Evolutionary conservation across 345 rosid genomes (phyloP), one percentile per base, ranked within the genome.

Genomic region (Geranium brycei): DNA sequence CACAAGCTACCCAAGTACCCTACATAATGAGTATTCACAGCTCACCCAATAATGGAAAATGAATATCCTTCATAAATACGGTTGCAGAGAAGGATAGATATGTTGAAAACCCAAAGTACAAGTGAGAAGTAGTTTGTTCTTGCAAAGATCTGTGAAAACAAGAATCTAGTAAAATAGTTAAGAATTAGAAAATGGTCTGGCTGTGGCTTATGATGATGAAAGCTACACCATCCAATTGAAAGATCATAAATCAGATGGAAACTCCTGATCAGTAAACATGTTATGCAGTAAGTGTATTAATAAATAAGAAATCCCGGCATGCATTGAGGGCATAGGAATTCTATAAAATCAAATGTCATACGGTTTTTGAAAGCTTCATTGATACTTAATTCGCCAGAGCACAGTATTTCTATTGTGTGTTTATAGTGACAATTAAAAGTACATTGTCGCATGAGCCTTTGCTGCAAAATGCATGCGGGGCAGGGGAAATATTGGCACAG

Each of bases 31-130:
- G 38, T 30, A 56, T 71, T 17, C 11, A 47, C n/a, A 73, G 76
- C 98, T 83, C 70, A 89, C 98, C 98, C 93, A 17, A 87, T 80
- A 17, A 65, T 64, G 60, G 97, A 83, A 79, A 92, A 92, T 5
- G 93, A 77, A 69, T 92, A 92, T 51, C 98, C 98, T 72, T 82
- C 85, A 62, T 84, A 92, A 66, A 92, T 76, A 61, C 98, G 98
- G 69, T 87, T 89, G 66, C 81, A 82, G 31, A 87, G 63, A 75
- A 92, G 96, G 61, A 89, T 83, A 72, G 81, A 78, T 51, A 87
- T 32, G 80, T 90, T 89, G 86, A 82, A 82, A 38, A 57, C 61
- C 98, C 98, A 92, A 65, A 92, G 78, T 31, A 83, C 23, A 32
- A 70, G 40, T 1, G 82, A 73, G 72, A 92, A 89, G 68, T 76